These are phyloP conservation scores for Agrocybe pediades DNA, from an alignment of 768 basidiomycete genomes.

Conservation along the genomic window DNA sequence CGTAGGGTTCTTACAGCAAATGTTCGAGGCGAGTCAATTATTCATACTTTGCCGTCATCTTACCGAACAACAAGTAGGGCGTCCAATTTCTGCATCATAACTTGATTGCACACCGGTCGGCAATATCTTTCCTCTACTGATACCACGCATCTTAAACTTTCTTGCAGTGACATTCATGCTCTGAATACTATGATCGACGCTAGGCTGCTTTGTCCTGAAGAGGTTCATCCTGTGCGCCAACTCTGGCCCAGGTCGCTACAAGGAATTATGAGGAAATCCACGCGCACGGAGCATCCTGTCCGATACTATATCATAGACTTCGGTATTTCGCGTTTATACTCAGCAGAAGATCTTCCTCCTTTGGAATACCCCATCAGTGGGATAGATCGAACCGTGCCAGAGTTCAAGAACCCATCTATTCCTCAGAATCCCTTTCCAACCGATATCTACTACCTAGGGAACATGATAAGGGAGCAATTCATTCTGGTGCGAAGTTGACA, in stretches of 20 bases:
- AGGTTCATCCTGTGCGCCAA: constrained; percentile 1
- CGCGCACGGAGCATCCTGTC: constrained; percentile 10
- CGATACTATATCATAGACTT: constrained; percentile 19
- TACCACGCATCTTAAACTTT: too few relatives aligned
- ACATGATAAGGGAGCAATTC: constrained; percentile 34
- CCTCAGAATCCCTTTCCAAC: constrained; percentile 39
- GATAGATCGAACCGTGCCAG: background rate
- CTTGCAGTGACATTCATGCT: background rate
- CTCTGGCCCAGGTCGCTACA: background rate
- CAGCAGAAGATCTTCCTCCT: background rate
- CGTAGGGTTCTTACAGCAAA: constrained; percentile 30
- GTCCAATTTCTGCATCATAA: constrained; percentile 39
- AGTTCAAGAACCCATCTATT: background rate
- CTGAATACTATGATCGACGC: constrained; percentile 14
- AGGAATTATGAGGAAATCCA: background rate
- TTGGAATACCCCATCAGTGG: background rate
- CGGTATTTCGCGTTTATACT: constrained; percentile 8
- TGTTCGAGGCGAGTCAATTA: constrained; percentile 29
- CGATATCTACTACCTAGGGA: constrained; percentile 47
- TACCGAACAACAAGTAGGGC: background rate
- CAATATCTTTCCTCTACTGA: background rate
- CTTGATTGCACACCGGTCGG: constrained; percentile 37
- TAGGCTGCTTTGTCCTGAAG: background rate
- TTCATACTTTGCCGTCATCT: background rate
- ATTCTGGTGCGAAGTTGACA: constrained; percentile 27